A percentile compares a stretch with the other conserved stretches of the same genome.
phyloP scores from a whole-genome alignment of 2,329 filamentous ascomycete species.

The Emergomyces africanus region DNA sequence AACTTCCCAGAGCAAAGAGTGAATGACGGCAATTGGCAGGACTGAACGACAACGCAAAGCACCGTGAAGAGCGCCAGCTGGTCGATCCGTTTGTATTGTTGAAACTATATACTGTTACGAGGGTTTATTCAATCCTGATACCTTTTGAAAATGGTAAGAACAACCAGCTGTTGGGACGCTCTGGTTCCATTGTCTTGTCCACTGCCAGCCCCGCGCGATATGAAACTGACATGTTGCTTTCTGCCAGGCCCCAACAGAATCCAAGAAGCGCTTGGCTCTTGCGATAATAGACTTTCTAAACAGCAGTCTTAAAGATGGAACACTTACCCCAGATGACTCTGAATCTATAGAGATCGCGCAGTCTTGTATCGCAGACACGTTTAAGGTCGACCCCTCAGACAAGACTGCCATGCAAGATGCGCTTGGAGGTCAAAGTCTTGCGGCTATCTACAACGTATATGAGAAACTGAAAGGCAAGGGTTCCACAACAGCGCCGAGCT shows the following conservation, averaged over 20 bases:
- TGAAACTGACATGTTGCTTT: background rate
- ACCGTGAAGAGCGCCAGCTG: background rate
- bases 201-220: background rate
- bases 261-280: conserved; percentile 82
- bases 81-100: background rate
- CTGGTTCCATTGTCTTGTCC: background rate
- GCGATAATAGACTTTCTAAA: conserved; percentile 93
- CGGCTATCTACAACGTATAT: conserved; percentile 89
- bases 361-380: conserved; percentile 89
- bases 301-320: conserved; percentile 75
- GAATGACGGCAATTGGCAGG: too few species aligned
- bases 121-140: background rate
- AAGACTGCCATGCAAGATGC: conserved; percentile 59
- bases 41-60: background rate
- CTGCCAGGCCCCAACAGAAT: conserved; percentile 33
- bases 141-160: background rate
- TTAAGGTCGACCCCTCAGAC: conserved; percentile 83
- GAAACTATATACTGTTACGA: background rate
- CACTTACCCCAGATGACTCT: conserved; percentile 71
- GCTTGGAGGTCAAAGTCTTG: conserved; percentile 73
- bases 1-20: background rate
- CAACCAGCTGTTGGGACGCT: background rate
- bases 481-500: conserved; percentile 27
- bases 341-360: conserved; percentile 90
- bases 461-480: conserved; percentile 75